These are phyloP conservation scores for Entrophospora sp. DNA, from an alignment of 192 early-diverging fungal genomes.

Conservation along the genomic window DNA sequence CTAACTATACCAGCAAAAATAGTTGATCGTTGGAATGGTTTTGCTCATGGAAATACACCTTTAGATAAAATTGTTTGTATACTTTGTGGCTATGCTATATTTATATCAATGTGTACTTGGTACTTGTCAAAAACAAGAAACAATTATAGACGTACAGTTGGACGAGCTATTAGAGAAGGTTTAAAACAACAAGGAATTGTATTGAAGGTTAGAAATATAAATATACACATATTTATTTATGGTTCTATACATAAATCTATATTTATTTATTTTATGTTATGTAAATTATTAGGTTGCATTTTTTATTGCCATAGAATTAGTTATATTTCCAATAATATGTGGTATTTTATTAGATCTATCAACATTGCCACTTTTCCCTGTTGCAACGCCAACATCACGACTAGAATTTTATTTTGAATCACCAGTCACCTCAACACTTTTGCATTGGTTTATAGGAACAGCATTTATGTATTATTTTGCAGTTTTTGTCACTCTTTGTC, in stretches of 20 bases:
- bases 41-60: slow-evolving; percentile 39
- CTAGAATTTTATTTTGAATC: slow-evolving; percentile 46
- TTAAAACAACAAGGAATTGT: slow-evolving; percentile 44
- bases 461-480: slow-evolving; percentile 94
- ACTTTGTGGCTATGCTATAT: slow-evolving; percentile 50
- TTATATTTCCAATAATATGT: slow-evolving; percentile 79
- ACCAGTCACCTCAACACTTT: slow-evolving; percentile 59
- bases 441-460: slow-evolving; percentile 91
- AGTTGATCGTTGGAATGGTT: slow-evolving; percentile 31
- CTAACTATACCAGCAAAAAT: slow-evolving; percentile 9
- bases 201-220: slow-evolving; percentile 39
- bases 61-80: slow-evolving; percentile 51
- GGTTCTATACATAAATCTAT: not conserved
- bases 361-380: slow-evolving; percentile 67
- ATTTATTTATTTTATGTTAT: not conserved
- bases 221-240: not conserved
- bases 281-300: slow-evolving; percentile 54
- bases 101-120: slow-evolving; percentile 41
- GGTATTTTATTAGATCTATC: slow-evolving; percentile 79
- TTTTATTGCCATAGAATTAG: slow-evolving; percentile 83
- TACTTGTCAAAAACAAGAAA: slow-evolving; percentile 34
- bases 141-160: slow-evolving; percentile 34
- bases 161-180: slow-evolving; percentile 31
- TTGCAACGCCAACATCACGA: slow-evolving; percentile 48
- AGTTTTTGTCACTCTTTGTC: slow-evolving; percentile 69